A percentile compares a stretch with the other conserved stretches of the same genome.
Conservation (phyloP, 2,329 filamentous ascomycete genomes). For the Trichophyton rubrum region DNA sequence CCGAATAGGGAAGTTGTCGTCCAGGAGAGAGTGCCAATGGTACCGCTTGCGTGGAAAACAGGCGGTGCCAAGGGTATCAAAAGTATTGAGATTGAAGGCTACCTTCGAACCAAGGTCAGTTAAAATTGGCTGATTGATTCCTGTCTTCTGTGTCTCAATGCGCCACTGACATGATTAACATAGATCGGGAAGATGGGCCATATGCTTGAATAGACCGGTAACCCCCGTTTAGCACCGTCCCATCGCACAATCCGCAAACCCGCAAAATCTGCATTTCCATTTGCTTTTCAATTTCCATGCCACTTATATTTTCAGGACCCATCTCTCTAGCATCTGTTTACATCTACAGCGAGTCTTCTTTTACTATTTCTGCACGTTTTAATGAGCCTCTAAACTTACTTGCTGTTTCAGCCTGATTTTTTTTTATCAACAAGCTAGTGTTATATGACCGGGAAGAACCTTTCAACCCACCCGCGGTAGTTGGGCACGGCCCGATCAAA, state of each 20-base stretch:
- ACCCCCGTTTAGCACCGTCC: not conserved
- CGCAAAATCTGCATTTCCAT: not conserved
- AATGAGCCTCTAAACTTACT: not conserved
- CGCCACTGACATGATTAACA: not conserved
- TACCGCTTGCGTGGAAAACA: constrained; percentile 80
- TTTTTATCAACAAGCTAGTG: too few species aligned
- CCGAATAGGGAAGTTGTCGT: constrained; percentile 79
- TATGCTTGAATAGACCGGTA: constrained; percentile 40
- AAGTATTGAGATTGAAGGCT: constrained; percentile 82
- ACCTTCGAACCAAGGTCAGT: constrained; percentile 83
- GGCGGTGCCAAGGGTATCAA: constrained; percentile 67
- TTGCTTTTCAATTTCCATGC: not conserved
- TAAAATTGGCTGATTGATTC: not conserved
- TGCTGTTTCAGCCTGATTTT: not conserved
- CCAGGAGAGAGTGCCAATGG: constrained; percentile 84
- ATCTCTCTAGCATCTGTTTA: not conserved
- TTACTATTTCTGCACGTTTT: not conserved
- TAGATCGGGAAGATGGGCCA: constrained; percentile 84
- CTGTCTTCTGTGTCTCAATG: not conserved
- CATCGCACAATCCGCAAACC: not conserved
- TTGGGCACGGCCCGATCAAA: too few species aligned
- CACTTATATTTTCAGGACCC: not conserved
- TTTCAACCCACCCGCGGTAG: too few species aligned
- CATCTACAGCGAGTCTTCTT: not conserved
- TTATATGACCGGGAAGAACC: too few species aligned